Conservation (phyloP, 2,329 filamentous ascomycete genomes). For the Raffaelea ambrosiae region DNA sequence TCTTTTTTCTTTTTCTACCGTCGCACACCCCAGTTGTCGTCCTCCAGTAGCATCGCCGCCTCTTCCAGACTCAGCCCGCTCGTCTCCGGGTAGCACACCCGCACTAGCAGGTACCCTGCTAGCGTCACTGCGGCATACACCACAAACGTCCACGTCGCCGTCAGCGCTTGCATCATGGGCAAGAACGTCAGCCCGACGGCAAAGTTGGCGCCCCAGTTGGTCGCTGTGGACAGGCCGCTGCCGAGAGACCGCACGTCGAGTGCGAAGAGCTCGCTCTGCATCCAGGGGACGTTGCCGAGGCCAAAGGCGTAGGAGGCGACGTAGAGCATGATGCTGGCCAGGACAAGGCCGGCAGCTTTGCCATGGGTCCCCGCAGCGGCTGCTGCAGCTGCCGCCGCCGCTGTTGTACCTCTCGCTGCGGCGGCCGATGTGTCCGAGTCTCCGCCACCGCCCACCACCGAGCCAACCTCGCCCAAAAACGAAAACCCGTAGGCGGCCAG, state of each 20-base stretch:
- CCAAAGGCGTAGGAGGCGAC: constrained; percentile 81
- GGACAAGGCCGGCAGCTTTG: constrained; percentile 54
- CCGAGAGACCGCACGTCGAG: constrained; percentile 64
- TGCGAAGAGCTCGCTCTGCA: constrained; percentile 88
- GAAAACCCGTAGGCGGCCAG: constrained; percentile 66
- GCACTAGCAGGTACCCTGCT: constrained; percentile 59
- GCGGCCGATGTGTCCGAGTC: not conserved
- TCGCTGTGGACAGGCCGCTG: constrained; percentile 66
- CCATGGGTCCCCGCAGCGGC: constrained; percentile 14
- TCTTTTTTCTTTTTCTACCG: too few species aligned
- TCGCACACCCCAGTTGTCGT: constrained; percentile 66
- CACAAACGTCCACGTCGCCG: constrained; percentile 68
- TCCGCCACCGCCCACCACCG: not conserved
- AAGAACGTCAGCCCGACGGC: constrained; percentile 79
- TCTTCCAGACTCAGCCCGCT: constrained; percentile 75
- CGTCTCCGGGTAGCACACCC: constrained; percentile 78
- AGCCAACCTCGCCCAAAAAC: constrained; percentile 36
- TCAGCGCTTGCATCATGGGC: constrained; percentile 72
- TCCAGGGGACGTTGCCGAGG: constrained; percentile 90
- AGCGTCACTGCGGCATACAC: constrained; percentile 68
- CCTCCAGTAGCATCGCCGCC: constrained; percentile 59
- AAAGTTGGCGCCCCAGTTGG: constrained; percentile 84
- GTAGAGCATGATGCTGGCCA: constrained; percentile 71
- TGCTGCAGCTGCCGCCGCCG: constrained; percentile 12
- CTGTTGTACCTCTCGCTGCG: constrained; percentile 4